Base-by-base conservation (phyloP, 768 basidiomycete species). In the Coprinellus aureogranulatus region DNA sequence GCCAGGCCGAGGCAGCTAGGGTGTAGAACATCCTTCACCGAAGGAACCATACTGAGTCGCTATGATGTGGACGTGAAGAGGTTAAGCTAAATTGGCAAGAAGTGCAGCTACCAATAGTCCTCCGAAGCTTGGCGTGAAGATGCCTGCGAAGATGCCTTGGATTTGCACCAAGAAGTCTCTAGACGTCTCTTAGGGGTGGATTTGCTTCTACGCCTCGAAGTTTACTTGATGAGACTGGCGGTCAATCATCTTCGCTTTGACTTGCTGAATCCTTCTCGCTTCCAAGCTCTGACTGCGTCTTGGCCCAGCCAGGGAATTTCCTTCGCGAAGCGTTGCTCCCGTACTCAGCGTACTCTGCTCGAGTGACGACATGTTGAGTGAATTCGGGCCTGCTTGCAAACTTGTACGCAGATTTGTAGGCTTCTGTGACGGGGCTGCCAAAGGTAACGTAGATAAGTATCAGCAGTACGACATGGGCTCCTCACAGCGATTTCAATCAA, bases 281-380 rank as follows among this genome's bases (percentile, higher is more conserved):
- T 40, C 14, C 56, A 30, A n/a, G 26, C 22, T 51, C 49, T 26
- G 26, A 31, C 3, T 39, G 6, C 16, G 20, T 18, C 41, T 44
- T 47, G 4, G 22, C 20, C 57, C 57, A 58, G 57, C 46, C 51
- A 42, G 27, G 50, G 72, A 94, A 92, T 67, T 89, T 92, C 57
- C 87, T 79, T 61, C 91, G 81, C 58, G 84, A 84, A 56, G 88
- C 88, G 58, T 77, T 82, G 62, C 85, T 88, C 34, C 94, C 94
- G 59, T 81, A 81, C 73, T 98, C 94, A 49, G 83, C 75, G 72
- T 96, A 98, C 68, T 98, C 94, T 48, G 82, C 84, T 44, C 89
- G 77, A 3, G 92, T 92, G 60, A 93, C 83, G 28, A 83, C 79
- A 20, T 75, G 73, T 30, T 76, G 71, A 0, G 74, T 52, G 62